These are phyloP conservation scores for Metarhizium robertsii DNA, from an alignment of 2,329 filamentous ascomycete species.

Conservation along the genomic window DNA sequence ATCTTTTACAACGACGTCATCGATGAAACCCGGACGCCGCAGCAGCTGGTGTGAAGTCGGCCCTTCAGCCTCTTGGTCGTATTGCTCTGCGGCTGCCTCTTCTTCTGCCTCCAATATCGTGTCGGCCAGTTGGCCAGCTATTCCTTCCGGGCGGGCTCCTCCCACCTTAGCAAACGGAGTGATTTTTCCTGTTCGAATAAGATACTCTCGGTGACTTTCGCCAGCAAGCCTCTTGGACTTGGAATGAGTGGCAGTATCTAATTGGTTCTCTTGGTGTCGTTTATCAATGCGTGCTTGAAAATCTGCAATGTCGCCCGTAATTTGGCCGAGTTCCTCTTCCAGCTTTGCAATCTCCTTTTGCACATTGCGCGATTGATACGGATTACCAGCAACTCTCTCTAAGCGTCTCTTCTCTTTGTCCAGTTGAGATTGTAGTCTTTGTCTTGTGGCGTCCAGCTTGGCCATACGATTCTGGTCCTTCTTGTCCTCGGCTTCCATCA, in stretches of 20 bases:
- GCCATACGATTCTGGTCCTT: constrained; percentile 54
- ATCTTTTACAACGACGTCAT: constrained; percentile 15
- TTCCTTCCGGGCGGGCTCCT: constrained; percentile 48
- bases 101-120: constrained; percentile 77
- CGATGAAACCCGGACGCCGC: constrained; percentile 60
- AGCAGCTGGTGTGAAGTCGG: constrained; percentile 63
- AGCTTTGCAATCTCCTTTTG: constrained; percentile 58
- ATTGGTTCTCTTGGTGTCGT: constrained; percentile 46
- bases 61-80: constrained; percentile 33
- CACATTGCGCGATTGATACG: constrained; percentile 45
- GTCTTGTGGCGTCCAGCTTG: constrained; percentile 42
- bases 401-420: constrained; percentile 41
- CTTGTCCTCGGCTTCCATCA: constrained; percentile 54
- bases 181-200: constrained; percentile 94
- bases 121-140: constrained; percentile 63
- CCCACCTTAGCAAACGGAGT: constrained; percentile 84
- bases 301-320: constrained; percentile 66
- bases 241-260: constrained; percentile 29
- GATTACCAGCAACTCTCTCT: constrained; percentile 32
- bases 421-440: constrained; percentile 57
- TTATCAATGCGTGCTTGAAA: constrained; percentile 75
- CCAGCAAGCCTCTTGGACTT: constrained; percentile 58
- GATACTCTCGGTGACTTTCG: constrained; percentile 78
- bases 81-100: constrained; percentile 39
- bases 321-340: constrained; percentile 51